Base-by-base conservation (phyloP, 176 grass and related monocot genomes). In the Paspalum notatum region DNA sequence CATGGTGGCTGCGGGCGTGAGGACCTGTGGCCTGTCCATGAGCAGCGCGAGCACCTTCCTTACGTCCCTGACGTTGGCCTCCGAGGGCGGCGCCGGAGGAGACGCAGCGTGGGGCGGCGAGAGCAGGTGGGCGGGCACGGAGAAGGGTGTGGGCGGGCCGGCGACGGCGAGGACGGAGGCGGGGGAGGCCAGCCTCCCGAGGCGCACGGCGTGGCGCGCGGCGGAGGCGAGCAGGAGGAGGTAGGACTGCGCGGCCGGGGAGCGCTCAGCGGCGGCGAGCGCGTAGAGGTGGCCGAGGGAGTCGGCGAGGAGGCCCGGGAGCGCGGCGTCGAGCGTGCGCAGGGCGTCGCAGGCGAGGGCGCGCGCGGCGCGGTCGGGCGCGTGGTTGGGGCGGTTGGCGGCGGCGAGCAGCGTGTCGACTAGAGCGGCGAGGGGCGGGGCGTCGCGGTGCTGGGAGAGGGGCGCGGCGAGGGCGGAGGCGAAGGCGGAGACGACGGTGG, bases 261-360 rank as follows among this genome's bases (percentile, higher is more conserved):
- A 90, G 26, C 91, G 89, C 80, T 94, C 94, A 3, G 94, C 84
- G 54, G 92, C 80, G 76, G 94, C 82, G 71, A 97, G 89, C 46
- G 80, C 82, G 82, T 90, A 91, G 62, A 93, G 78, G 61, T 94
- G 91, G 9, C 89, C 91, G 20, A 83, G 79, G 48, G 78, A 83
- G 16, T 94, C 85, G 56, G 89, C 81, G 64, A 97, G 87, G 79
- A 97, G 87, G 45, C 89, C 81, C 12, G 94, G 94, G 12, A 92
- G 87, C 37, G 89, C 82, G 3, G 50, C 43, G 61, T 97, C 94
- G 21, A 97, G 85, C 26, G 92, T 89, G 10, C 89, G 89, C 50
- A 97, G 91, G 9, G 88, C 93, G 76, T 97, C 91, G 78, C 95
- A 97, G 56, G 90, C 91, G 60, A 94, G 68, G 41, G 87, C 85